phyloP scores from a whole-genome alignment of 1,284 basidiomycete species.

The Somion occarium region DNA sequence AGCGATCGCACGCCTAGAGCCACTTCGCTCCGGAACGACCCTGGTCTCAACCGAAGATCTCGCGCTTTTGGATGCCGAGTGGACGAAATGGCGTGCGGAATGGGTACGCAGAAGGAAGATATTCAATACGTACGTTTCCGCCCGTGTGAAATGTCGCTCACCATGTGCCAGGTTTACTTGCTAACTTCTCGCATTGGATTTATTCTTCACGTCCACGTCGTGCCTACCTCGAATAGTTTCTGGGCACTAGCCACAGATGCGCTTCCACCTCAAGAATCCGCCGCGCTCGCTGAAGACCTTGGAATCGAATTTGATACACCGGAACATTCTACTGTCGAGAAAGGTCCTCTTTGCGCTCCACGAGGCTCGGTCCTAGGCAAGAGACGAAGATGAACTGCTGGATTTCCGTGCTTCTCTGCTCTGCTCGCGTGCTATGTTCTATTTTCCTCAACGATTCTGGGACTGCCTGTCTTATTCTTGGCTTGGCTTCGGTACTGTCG shows the following conservation, averaged over 20 bases:
- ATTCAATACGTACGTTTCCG: slow-evolving; percentile 54
- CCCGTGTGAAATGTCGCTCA: background rate
- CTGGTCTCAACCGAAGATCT: slow-evolving; percentile 66
- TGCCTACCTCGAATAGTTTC: slow-evolving; percentile 42
- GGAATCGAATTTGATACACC: slow-evolving; percentile 69
- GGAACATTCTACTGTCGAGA: slow-evolving; percentile 59
- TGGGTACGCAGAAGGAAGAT: slow-evolving; percentile 67
- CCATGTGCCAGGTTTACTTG: too few species aligned
- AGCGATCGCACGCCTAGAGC: slow-evolving; percentile 46
- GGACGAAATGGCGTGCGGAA: slow-evolving; percentile 66
- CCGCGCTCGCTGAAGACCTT: slow-evolving; percentile 61
- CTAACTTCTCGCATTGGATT: background rate
- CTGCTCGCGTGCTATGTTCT: too few species aligned
- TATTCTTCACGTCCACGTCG: background rate
- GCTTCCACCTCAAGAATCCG: slow-evolving; percentile 57
- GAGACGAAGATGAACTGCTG: slow-evolving; percentile 14
- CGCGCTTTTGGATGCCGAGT: slow-evolving; percentile 56
- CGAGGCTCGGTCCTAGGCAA: slow-evolving; percentile 13
- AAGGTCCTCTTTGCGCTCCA: slow-evolving; percentile 39
- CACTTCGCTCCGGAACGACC: slow-evolving; percentile 60
- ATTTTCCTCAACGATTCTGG: too few species aligned
- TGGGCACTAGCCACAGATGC: slow-evolving; percentile 70
- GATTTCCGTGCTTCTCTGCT: too few species aligned
- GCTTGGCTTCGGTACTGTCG: too few species aligned
- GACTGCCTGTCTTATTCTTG: too few species aligned